Percentiles rank a stretch among this genome's conserved stretches.
These are phyloP conservation scores for Hyphodiscus hymeniophilus DNA, from an alignment of 495 filamentous ascomycete genomes.

Conservation along the genomic window DNA sequence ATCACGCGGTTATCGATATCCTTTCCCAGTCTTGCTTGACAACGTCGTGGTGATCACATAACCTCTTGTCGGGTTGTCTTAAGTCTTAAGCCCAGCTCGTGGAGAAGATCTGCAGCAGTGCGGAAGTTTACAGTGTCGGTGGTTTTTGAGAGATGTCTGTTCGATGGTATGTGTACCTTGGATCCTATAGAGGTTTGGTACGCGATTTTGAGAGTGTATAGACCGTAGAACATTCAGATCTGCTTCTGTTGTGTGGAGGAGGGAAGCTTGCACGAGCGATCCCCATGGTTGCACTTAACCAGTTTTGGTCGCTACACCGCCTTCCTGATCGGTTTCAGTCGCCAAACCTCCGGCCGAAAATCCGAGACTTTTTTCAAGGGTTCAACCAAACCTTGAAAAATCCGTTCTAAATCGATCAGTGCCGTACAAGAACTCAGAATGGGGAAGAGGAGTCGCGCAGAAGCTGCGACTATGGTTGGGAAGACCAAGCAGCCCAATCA, in stretches of 20 bases:
- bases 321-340: too few species aligned
- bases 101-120: conserved; percentile 5
- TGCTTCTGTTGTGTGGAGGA: too few species aligned
- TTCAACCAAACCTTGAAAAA: background rate
- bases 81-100: background rate
- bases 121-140: background rate
- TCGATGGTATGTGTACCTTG: background rate
- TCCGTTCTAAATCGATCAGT: background rate
- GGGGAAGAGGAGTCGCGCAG: conserved; percentile 19
- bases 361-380: too few species aligned
- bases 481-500: conserved; percentile 16
- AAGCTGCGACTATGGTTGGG: conserved; percentile 2
- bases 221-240: too few species aligned
- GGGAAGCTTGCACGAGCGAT: too few species aligned
- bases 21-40: conserved; percentile 14
- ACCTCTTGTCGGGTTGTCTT: conserved; percentile 13
- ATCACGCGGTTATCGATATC: conserved; percentile 15
- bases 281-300: too few species aligned
- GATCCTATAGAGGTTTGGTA: background rate
- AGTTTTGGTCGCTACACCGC: too few species aligned
- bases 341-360: too few species aligned
- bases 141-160: background rate
- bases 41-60: conserved; percentile 19
- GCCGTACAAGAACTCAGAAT: conserved; percentile 10
- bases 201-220: background rate